Conservation (phyloP, 495 filamentous ascomycete species). For the Aspergillus hancockii region DNA sequence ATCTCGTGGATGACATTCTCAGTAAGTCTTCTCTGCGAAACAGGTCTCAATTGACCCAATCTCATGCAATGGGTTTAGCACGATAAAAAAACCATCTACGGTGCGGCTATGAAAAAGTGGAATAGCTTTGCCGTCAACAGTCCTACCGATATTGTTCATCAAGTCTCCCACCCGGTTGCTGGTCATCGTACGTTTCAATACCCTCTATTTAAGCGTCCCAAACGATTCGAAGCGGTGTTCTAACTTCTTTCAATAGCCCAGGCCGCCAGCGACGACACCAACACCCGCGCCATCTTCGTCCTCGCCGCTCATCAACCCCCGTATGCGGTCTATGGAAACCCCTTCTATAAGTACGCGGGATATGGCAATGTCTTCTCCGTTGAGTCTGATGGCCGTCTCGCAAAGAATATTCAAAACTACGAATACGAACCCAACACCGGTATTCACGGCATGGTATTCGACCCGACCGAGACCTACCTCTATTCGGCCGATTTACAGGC, state of each 20-base stretch:
- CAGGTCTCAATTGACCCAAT: background rate
- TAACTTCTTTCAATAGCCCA: conserved; percentile 50
- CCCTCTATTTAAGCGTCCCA: background rate
- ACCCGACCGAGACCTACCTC: conserved; percentile 78
- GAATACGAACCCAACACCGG: conserved; percentile 71
- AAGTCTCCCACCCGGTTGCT: conserved; percentile 69
- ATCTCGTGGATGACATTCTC: conserved; percentile 92
- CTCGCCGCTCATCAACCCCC: conserved; percentile 74
- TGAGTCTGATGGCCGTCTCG: conserved; percentile 59
- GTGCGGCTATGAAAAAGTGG: conserved; percentile 88
- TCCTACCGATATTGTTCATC: conserved; percentile 76
- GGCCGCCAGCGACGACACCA: conserved; percentile 67
- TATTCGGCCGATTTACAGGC: conserved; percentile 83
- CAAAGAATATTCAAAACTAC: conserved; percentile 76
- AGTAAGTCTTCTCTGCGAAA: conserved; percentile 41
- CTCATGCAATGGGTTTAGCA: conserved; percentile 46
- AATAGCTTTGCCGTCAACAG: conserved; percentile 74
- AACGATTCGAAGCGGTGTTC: background rate
- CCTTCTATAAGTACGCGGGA: conserved; percentile 82
- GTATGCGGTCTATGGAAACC: conserved; percentile 80
- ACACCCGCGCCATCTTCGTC: conserved; percentile 84
- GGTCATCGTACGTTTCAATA: conserved; percentile 52
- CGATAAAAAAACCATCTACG: conserved; percentile 79
- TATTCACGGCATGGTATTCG: conserved; percentile 89
- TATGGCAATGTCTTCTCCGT: conserved; percentile 78